A percentile compares a stretch with the other conserved stretches of the same genome.
These are phyloP conservation scores for Pyrenophora seminiperda DNA, from an alignment of 2,329 filamentous ascomycete species.

Conservation along the genomic window DNA sequence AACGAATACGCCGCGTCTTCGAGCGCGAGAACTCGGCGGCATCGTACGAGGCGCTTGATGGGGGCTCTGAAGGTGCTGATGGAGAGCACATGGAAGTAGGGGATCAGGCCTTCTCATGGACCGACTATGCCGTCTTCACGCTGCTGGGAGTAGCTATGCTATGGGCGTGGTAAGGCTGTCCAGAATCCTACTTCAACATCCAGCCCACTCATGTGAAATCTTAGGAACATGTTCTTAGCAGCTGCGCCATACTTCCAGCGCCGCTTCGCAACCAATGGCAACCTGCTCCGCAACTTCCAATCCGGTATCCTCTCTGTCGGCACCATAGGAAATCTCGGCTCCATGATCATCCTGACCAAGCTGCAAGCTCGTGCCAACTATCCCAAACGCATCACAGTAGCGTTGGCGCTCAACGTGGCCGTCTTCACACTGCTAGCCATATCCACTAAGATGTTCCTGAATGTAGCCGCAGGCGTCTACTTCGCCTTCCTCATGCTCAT, in stretches of 20 bases:
- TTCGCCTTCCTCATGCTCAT: constrained; percentile 81
- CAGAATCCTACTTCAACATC: too few relatives aligned
- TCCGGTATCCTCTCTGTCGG: constrained; percentile 86
- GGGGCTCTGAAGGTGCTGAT: constrained; percentile 43
- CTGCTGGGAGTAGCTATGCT: constrained; percentile 91
- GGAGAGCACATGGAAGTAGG: constrained; percentile 40
- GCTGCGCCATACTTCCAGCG: constrained; percentile 90
- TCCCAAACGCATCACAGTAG: constrained; percentile 78
- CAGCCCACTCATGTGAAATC: too few relatives aligned
- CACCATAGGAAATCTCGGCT: constrained; percentile 78
- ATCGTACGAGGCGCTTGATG: constrained; percentile 48
- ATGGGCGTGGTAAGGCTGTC: constrained; percentile 95
- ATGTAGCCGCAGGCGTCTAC: constrained; percentile 68
- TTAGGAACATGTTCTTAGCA: constrained; percentile 97
- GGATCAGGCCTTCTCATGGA: constrained; percentile 71
- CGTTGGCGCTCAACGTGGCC: constrained; percentile 76
- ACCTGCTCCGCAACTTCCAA: constrained; percentile 82
- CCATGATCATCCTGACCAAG: constrained; percentile 77
- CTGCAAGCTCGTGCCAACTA: constrained; percentile 85
- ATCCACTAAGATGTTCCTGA: constrained; percentile 73
- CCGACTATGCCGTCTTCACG: constrained; percentile 84
- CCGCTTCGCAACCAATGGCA: constrained; percentile 73
- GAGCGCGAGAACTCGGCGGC: constrained; percentile 31
- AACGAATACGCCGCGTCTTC: constrained; percentile 42
- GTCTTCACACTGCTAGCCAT: constrained; percentile 79